Base-by-base conservation (phyloP, 2,329 filamentous ascomycete species). In the Cytospora paraplurivora region DNA sequence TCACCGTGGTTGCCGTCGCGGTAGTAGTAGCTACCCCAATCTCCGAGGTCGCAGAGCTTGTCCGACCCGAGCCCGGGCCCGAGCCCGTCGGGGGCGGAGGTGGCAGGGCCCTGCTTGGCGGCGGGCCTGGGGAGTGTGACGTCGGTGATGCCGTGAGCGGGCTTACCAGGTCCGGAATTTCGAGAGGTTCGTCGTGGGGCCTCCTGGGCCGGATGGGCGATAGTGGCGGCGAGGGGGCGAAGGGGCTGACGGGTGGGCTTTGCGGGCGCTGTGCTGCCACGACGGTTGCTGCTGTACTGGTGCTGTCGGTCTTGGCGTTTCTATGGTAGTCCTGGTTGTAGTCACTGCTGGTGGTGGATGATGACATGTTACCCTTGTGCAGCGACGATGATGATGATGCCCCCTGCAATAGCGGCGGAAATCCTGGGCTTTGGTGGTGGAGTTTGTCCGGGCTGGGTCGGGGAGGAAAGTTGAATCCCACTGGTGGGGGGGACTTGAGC, bases 121-220 rank as follows among this genome's bases (percentile, higher is more conserved):
- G 55, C 7, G 63, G 63, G 4, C 63, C 63, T 12, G 63, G 60
- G 17, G 57, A 51, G 6, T 33, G 38, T 4, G 57, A 47, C 15
- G 61, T 49, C 17, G 61, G 62, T 17, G 32, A 51, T 21, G 15
- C 19, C 15, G 38, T 41, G 12, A 65, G 50, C 50, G 59, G 63
- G 59, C 59, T 65, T 37, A 72, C 69, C 1, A 73, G 68, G 33
- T 75, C 75, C 0, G 76, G 75, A 7, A 78, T 76, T 66, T 76
- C 74, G 5, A 78, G 70, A 3, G 72, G 71, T 3, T 65, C 62
- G 21, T 77, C 75, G 54, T 77, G 75, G 0, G 75, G 75, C 1
- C 76, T 72, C 1, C 73, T 71, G 1, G 77, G 75, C 0, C 76
- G 73, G 2, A 68, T 68, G 0, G 78, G 76, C 2, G 75, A 75